These are phyloP conservation scores for Peronospora belbahrii DNA, from an alignment of 352 stramenopile genomes.

Conservation along the genomic window DNA sequence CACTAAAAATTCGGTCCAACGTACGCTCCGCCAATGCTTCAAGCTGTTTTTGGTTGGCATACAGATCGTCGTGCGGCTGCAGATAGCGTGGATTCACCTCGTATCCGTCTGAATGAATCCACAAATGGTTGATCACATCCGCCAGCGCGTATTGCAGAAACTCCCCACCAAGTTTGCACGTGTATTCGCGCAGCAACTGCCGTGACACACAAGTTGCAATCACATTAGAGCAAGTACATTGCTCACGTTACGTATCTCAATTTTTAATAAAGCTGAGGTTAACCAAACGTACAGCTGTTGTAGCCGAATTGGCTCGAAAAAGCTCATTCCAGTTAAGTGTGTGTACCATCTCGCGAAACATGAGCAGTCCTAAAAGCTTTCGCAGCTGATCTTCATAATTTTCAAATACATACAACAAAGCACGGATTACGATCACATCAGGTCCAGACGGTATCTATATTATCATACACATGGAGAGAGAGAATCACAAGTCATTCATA, in stretches of 20 bases:
- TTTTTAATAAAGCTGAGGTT: neutral
- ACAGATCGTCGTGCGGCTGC: conserved; percentile 30
- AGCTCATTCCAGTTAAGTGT: conserved; percentile 80
- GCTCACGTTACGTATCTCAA: neutral
- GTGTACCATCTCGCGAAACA: conserved; percentile 72
- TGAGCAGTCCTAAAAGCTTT: conserved; percentile 56
- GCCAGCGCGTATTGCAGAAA: conserved; percentile 55
- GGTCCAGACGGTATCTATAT: conserved; percentile 25
- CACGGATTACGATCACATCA: conserved; percentile 53
- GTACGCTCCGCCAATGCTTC: conserved; percentile 45
- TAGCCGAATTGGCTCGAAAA: conserved; percentile 71
- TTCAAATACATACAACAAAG: conserved; percentile 69
- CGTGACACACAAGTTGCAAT: neutral
- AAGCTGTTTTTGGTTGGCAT: conserved; percentile 43
- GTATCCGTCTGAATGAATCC: conserved; percentile 35
- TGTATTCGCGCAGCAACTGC: conserved; percentile 69
- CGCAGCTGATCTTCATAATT: conserved; percentile 65
- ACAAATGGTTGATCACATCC: conserved; percentile 46
- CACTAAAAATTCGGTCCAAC: conserved; percentile 39
- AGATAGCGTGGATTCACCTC: conserved; percentile 62
- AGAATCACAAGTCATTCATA: no score
- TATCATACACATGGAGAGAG: neutral
- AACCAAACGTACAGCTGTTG: conserved; percentile 46
- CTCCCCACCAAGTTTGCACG: conserved; percentile 54
- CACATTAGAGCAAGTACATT: neutral